phyloP scores from a whole-genome alignment of 2,329 filamentous ascomycete genomes.

The Cyphellophora europaea region DNA sequence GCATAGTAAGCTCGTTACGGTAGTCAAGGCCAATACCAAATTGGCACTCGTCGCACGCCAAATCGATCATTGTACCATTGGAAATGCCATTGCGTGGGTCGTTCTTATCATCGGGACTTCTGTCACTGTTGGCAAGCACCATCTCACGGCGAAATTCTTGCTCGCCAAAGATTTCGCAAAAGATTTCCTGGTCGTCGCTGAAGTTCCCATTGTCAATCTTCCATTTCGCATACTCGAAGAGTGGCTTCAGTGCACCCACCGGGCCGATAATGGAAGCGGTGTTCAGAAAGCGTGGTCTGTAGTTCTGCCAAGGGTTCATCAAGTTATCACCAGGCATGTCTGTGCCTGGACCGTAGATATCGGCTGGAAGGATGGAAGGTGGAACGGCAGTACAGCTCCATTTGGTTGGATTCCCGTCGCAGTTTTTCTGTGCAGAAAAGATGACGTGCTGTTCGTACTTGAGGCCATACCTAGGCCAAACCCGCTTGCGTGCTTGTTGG shows the following conservation, averaged over 20 bases:
- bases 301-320: slow-evolving; percentile 22
- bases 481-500: slow-evolving; percentile 34
- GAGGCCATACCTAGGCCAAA: slow-evolving; percentile 16
- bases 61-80: not conserved
- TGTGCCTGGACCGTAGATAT: slow-evolving; percentile 37
- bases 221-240: not conserved
- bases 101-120: slow-evolving; percentile 22
- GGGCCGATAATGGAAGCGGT: slow-evolving; percentile 42
- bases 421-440: slow-evolving; percentile 47
- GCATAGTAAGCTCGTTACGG: slow-evolving; percentile 35
- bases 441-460: slow-evolving; percentile 39
- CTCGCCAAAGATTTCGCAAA: slow-evolving; percentile 43
- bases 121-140: slow-evolving; percentile 26
- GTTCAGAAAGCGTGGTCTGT: slow-evolving; percentile 38
- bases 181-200: slow-evolving; percentile 34
- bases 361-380: slow-evolving; percentile 38
- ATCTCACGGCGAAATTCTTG: slow-evolving; percentile 43
- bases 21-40: slow-evolving; percentile 45
- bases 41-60: slow-evolving; percentile 30
- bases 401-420: slow-evolving; percentile 31
- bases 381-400: slow-evolving; percentile 46
- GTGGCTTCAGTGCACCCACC: slow-evolving; percentile 27
- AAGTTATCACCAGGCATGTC: slow-evolving; percentile 19
- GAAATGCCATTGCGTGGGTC: slow-evolving; percentile 12
- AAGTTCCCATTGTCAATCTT: slow-evolving; percentile 23